Evolutionary conservation across 164 flowering plant species (phyloP).

Genomic region (Liriodendron chinense): DNA sequence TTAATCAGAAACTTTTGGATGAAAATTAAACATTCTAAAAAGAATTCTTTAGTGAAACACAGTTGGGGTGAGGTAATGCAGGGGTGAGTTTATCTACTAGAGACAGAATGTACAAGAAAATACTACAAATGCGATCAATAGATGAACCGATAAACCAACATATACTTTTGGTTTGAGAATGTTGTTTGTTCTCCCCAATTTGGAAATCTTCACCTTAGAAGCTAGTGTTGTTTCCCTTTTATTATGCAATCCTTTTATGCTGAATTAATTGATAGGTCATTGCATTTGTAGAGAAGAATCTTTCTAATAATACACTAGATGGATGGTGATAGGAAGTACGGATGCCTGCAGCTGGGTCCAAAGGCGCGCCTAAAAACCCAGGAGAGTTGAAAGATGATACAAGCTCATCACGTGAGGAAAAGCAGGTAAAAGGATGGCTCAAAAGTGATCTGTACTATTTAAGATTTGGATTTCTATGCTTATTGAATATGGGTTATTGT

Average conservation of each 20-base stretch:
- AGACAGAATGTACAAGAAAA: too few species aligned
- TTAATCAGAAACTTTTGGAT: too few species aligned
- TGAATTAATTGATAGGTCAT: neutral
- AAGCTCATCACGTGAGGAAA: conserved; percentile 77
- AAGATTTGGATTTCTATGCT: neutral
- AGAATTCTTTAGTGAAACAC: too few species aligned
- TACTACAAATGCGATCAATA: too few species aligned
- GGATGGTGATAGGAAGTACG: conserved; percentile 78
- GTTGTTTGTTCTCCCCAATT: conserved; percentile 1
- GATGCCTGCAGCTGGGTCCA: conserved; percentile 94
- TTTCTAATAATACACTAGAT: conserved; percentile 14
- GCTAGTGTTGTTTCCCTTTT: neutral
- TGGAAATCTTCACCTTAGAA: conserved; percentile 4
- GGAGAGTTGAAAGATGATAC: conserved; percentile 94
- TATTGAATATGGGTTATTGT: neutral
- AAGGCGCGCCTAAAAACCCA: conserved; percentile 70
- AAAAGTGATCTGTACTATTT: neutral
- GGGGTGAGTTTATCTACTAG: too few species aligned
- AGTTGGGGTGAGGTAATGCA: too few species aligned
- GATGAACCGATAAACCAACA: too few species aligned
- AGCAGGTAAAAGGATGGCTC: conserved; percentile 43
- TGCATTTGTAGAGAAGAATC: neutral
- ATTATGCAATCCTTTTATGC: conserved; percentile 4
- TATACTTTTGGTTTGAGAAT: neutral
- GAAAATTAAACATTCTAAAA: too few species aligned